Evolutionary conservation across 139 green algal genomes (phyloP).

Genomic region (Desmodesmus armatus): DNA sequence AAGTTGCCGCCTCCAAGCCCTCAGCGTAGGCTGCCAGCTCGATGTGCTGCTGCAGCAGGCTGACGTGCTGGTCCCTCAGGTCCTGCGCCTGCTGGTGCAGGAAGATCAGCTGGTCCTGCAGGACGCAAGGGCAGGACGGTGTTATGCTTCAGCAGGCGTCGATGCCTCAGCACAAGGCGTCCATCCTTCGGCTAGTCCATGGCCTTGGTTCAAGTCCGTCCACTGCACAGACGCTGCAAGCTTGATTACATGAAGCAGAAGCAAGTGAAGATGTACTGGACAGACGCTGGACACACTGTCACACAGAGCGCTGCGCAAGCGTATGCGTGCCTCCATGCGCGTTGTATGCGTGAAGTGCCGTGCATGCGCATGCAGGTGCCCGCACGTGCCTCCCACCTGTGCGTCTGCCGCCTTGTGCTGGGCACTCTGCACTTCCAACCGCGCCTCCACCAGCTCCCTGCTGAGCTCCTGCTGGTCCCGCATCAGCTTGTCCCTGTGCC

Average conservation of each 20-base stretch:
- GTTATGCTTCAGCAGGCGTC: not conserved
- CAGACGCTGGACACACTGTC: not conserved
- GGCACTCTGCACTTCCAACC: not conserved
- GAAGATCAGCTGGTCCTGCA: not conserved
- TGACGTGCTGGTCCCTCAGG: conserved; percentile 21
- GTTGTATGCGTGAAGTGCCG: not conserved
- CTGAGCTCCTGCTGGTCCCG: conserved; percentile 39
- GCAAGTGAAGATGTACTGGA: not conserved
- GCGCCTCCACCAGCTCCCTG: not conserved
- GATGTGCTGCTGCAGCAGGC: conserved; percentile 29
- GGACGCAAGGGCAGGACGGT: not conserved
- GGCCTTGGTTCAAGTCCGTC: not conserved
- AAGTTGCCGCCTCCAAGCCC: not conserved
- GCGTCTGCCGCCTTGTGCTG: not conserved
- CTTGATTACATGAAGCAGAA: not conserved
- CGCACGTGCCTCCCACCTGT: not conserved
- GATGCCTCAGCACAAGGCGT: not conserved
- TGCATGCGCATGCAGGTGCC: not conserved
- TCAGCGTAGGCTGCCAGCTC: conserved; percentile 1
- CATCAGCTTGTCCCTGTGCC: conserved; percentile 34
- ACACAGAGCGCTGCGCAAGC: no score
- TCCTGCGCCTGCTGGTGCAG: not conserved
- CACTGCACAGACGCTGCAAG: not conserved
- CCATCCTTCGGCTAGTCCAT: not conserved
- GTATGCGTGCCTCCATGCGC: no score